Conservation (phyloP, 208 protist species). For the Crithidia brevicula region DNA sequence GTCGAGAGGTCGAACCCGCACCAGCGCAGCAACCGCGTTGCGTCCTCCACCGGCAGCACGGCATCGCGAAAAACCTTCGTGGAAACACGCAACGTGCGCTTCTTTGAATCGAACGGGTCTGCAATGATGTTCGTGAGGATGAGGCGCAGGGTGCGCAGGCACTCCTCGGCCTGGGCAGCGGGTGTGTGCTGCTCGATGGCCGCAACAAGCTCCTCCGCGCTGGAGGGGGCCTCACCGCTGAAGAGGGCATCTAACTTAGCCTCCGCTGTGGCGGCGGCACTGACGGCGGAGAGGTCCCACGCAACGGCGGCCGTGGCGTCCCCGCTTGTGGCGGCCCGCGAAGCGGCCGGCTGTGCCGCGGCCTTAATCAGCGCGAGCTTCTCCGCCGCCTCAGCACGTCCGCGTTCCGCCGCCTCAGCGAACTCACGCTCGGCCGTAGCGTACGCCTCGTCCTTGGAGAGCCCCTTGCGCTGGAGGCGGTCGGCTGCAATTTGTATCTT, state of each 20-base stretch:
- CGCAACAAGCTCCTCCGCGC: conserved; percentile 33
- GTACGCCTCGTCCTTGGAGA: conserved; percentile 54
- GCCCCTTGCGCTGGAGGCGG: conserved; percentile 65
- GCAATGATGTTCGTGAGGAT: conserved; percentile 72
- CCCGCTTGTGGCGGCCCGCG: background rate
- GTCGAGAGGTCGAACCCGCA: conserved; percentile 69
- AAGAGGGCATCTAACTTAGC: conserved; percentile 38
- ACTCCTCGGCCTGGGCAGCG: conserved; percentile 25
- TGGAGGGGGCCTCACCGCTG: conserved; percentile 16
- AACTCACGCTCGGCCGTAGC: conserved; percentile 49
- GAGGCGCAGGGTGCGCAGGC: conserved; percentile 48
- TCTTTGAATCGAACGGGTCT: conserved; percentile 68
- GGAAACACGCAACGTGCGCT: conserved; percentile 63
- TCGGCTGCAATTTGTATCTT: conserved; percentile 75
- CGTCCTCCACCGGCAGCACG: conserved; percentile 47
- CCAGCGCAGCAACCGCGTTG: conserved; percentile 57
- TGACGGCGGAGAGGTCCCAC: conserved; percentile 50
- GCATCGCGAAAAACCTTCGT: conserved; percentile 60
- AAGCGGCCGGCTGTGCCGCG: background rate
- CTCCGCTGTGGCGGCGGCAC: conserved; percentile 10
- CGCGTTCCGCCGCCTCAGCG: conserved; percentile 43
- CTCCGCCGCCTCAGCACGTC: conserved; percentile 37
- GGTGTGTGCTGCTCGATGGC: conserved; percentile 29
- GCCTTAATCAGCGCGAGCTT: conserved; percentile 21
- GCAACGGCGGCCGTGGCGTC: background rate